Evolutionary conservation across 2,329 filamentous ascomycete species (phyloP), one percentile per base, ranked within the genome.

Genomic region (Plenodomus tracheiphilus): DNA sequence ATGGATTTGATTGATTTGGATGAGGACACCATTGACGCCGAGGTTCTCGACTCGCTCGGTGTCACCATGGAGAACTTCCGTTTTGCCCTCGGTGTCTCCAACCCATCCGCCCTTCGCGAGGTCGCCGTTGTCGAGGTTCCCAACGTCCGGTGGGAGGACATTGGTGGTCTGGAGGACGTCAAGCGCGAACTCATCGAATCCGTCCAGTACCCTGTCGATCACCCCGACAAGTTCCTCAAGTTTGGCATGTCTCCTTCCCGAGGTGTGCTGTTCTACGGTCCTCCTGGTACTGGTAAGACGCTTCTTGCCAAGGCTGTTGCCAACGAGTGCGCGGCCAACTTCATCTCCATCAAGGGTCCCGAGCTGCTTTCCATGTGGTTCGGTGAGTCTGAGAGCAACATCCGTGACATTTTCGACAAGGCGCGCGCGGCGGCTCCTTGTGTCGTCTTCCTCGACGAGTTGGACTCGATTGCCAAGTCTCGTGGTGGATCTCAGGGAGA

Each of bases 61-160:
- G 94, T 99, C 41, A 99, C 94, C 54, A 97, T 97, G 91, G 94
- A 99, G 77, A 99, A 99, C 85, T 99, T 99, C 90, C 89, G 92
- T 66, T 99, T 96, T 69, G 93, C 94, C 53, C 88, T 99, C 42
- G 94, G 94, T 67, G 92, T 97, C 53, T 97, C 92, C 76, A 99
- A 99, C 84, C 94, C 94, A 66, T 97, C 94, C 59, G 94, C 94
- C 61, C 91, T 99, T 47, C 94, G 94, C 76, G 94, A 99, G 78
- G 94, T 99, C 68, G 94, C 94, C 46, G 94, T 99, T 62, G 95
- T 99, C 75, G 95, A 99, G 78, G 93, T 97, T 68, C 94, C 94
- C 79, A 99, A 99, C 74, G 92, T 97, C 62, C 91, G 93, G 77
- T 99, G 94, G 94, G 94, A 99, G 77, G 94, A 99, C 71, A 97